These are phyloP conservation scores for Oenanthe javanica DNA, from an alignment of 140 eudicot genomes.

Conservation along the genomic window DNA sequence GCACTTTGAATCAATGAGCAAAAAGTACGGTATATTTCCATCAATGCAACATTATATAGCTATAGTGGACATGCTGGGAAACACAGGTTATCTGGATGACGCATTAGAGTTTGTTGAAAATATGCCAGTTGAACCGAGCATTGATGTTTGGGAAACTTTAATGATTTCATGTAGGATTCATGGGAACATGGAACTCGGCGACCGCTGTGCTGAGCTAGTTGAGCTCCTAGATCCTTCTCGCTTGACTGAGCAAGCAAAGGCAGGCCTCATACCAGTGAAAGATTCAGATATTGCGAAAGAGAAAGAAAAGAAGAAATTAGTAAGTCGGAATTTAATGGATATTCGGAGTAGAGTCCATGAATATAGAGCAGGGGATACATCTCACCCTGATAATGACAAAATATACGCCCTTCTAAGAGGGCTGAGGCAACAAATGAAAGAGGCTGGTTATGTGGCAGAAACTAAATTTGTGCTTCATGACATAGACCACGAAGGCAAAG, in stretches of 20 bases:
- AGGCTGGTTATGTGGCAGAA: conserved; percentile 46
- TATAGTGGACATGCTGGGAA: conserved; percentile 57
- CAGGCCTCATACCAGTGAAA: conserved; percentile 44
- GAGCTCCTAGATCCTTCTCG: conserved; percentile 41
- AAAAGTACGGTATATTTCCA: conserved; percentile 32
- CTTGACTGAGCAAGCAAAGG: conserved; percentile 45
- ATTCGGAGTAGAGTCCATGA: conserved; percentile 36
- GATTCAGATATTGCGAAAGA: conserved; percentile 47
- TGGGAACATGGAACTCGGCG: conserved; percentile 32
- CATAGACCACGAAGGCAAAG: conserved; percentile 53
- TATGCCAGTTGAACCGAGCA: conserved; percentile 44
- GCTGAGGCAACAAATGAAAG: conserved; percentile 53
- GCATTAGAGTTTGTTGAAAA: conserved; percentile 55
- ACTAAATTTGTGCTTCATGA: conserved; percentile 49
- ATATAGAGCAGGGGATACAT: conserved; percentile 49
- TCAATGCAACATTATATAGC: conserved; percentile 42
- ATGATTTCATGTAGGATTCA: conserved; percentile 53
- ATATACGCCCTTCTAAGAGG: conserved; percentile 41
- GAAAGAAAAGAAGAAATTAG: conserved; percentile 35
- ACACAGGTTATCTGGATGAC: conserved; percentile 50
- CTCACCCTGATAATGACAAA: conserved; percentile 43
- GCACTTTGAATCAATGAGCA: conserved; percentile 61
- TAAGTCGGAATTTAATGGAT: conserved; percentile 27
- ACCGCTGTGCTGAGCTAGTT: conserved; percentile 43
- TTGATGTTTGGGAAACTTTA: conserved; percentile 50